phyloP scores from a whole-genome alignment of 2,329 filamentous ascomycete genomes.

The Chrysosporium queenslandicum region DNA sequence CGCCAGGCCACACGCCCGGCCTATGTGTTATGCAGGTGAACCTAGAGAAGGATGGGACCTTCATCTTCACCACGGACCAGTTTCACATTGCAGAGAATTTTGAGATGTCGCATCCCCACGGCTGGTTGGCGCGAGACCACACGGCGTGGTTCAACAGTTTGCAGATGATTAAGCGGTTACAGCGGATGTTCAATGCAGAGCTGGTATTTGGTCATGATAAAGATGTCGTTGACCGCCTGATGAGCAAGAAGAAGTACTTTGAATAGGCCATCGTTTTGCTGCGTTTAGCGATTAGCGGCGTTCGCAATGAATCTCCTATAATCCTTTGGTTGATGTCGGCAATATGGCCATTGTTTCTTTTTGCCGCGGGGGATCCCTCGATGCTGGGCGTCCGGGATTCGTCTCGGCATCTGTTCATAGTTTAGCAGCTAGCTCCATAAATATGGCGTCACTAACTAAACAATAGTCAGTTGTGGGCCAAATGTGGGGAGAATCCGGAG shows the following conservation, averaged over 20 bases:
- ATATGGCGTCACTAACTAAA: too few species aligned
- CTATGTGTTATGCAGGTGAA: conserved; percentile 32
- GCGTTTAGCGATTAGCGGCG: not conserved
- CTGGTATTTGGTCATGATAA: conserved; percentile 29
- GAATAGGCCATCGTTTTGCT: conserved; percentile 1
- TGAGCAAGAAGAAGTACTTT: conserved; percentile 13
- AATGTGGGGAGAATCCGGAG: not conserved
- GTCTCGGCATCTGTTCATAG: too few species aligned
- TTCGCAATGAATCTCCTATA: not conserved
- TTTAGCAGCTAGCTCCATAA: too few species aligned
- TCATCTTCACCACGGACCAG: conserved; percentile 36
- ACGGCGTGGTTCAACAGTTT: conserved; percentile 29
- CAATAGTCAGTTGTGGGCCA: not conserved
- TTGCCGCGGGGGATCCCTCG: too few species aligned
- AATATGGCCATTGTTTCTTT: too few species aligned
- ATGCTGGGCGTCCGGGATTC: too few species aligned
- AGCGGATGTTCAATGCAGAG: conserved; percentile 25
- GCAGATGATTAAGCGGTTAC: conserved; percentile 28
- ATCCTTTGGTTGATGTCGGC: too few species aligned
- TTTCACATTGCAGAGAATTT: conserved; percentile 36
- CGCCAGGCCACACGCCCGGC: conserved; percentile 31
- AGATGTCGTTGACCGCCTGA: conserved; percentile 12
- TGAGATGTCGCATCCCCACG: conserved; percentile 28
- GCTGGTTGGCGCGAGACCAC: conserved; percentile 31
- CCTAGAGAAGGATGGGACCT: conserved; percentile 29